Conservation (phyloP, 108 stramenopile species). For the Discostella stelligeroides region DNA sequence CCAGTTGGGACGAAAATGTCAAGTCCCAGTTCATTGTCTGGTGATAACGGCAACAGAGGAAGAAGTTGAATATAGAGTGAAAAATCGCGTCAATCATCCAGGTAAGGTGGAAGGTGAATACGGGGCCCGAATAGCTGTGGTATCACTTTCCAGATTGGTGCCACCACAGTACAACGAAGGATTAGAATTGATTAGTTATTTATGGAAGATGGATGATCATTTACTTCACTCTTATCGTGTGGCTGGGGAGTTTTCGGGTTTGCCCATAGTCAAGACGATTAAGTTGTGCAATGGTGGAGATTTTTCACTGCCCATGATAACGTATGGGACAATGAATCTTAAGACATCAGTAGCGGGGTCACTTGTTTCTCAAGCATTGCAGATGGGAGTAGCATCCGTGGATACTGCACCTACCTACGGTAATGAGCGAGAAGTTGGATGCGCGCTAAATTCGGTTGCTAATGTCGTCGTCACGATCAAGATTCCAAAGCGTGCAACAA, state of each 20-base stretch:
- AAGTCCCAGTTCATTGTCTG: slow-evolving; percentile 60
- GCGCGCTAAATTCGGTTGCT: slow-evolving; percentile 24
- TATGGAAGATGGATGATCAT: slow-evolving; percentile 26
- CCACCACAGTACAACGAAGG: slow-evolving; percentile 71
- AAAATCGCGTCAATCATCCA: slow-evolving; percentile 71
- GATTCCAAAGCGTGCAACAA: slow-evolving; percentile 68
- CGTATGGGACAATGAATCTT: slow-evolving; percentile 73
- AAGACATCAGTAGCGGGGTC: slow-evolving; percentile 43
- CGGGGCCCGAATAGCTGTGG: slow-evolving; percentile 58
- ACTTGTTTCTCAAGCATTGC: slow-evolving; percentile 42
- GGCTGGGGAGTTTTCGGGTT: background rate
- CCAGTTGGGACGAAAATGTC: slow-evolving; percentile 38
- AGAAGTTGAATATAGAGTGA: slow-evolving; percentile 61
- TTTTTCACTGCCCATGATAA: slow-evolving; percentile 49
- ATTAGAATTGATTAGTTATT: slow-evolving; percentile 53
- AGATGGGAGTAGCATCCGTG: slow-evolving; percentile 53
- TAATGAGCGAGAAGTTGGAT: slow-evolving; percentile 71
- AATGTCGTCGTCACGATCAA: slow-evolving; percentile 60
- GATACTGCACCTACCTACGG: slow-evolving; percentile 90
- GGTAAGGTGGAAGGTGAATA: slow-evolving; percentile 70
- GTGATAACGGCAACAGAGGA: slow-evolving; percentile 57
- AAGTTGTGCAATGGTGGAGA: slow-evolving; percentile 23
- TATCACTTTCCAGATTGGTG: slow-evolving; percentile 47
- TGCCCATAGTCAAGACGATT: slow-evolving; percentile 12
- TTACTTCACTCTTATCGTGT: slow-evolving; percentile 21